Conservation (phyloP, 1,284 basidiomycete genomes). For the Puccinia novopanici region DNA sequence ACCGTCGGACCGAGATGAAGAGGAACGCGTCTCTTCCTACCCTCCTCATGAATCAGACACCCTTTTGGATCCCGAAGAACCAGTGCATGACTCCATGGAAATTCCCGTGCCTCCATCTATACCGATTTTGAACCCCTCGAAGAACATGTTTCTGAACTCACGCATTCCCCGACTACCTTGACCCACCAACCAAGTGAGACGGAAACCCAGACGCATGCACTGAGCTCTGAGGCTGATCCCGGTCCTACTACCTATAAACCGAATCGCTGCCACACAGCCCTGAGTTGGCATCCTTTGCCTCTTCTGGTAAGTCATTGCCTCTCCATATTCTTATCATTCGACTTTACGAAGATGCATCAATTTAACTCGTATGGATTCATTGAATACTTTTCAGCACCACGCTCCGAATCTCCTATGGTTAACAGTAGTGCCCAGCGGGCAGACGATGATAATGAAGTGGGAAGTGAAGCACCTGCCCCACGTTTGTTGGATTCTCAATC, state of each 20-base stretch:
- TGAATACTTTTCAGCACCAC: not conserved
- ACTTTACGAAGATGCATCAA: not conserved
- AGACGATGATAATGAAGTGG: not conserved
- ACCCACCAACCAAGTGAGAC: not conserved
- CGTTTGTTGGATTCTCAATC: not conserved
- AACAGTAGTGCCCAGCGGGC: not conserved
- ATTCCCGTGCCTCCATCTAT: not conserved
- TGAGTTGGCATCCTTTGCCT: not conserved
- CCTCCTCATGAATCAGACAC: not conserved
- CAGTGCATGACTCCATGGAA: not conserved
- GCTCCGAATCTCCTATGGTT: not conserved
- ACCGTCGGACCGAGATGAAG: not conserved
- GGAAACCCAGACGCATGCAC: not conserved
- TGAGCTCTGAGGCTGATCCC: not conserved
- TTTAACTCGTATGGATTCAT: not conserved
- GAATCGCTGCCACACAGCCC: not conserved
- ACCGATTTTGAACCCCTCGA: not conserved
- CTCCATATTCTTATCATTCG: not conserved
- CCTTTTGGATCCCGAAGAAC: not conserved
- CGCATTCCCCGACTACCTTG: not conserved
- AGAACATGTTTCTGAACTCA: not conserved
- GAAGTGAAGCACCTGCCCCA: not conserved
- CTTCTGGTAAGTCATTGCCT: not conserved
- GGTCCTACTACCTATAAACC: not conserved
- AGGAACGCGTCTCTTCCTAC: not conserved